Evolutionary conservation across 129 eudicot species (phyloP), one percentile per base, ranked within the genome.

Genomic region (Dittrichia graveolens): DNA sequence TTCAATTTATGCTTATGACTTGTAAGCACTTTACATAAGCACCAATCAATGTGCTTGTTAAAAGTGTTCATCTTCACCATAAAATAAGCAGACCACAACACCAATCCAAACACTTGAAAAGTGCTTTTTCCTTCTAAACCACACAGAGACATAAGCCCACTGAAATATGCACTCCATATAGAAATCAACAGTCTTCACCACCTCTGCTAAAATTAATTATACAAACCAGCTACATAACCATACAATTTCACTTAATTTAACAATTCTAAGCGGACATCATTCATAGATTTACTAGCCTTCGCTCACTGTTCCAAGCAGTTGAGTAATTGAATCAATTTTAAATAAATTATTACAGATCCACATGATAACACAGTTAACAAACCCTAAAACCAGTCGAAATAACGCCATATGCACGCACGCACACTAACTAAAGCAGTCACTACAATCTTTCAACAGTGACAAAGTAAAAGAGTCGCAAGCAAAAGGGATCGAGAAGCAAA

Each of bases 271-370:
- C 18, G 10, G 10, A 8, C 35, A 45, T 19, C 31, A 19, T 41
- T 71, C 42, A 42, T 19, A 18, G 54, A 71, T 71, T 12, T 18
- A 54, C 53, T 8, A 69, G 62, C 34, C 46, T 45, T 46, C 43
- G 18, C 34, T 50, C 61, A 15, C 49, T 37, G 61, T 50, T 37
- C 5, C 48, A 50, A 68, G 61, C 62, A 50, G 61, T 68, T 69
- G 6, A 69, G 14, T 15, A 14, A 68, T 4, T 15, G 10, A 52
- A 69, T 15, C 62, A 52, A 52, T 3, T 40, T 12, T 6, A 42
- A 71, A 7, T 70, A 7, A 70, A 54, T 31, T 24, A 24, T 24
- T 24, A 24, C 0, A 69, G 65, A 70, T 70, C 65, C 35, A 55
- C 18, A 71, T 42, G 31, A 42, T 41, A 14, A 64, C 42, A 54